Evolutionary conservation across 441 rosid genomes (phyloP).

Genomic region (Daphne laureola): DNA sequence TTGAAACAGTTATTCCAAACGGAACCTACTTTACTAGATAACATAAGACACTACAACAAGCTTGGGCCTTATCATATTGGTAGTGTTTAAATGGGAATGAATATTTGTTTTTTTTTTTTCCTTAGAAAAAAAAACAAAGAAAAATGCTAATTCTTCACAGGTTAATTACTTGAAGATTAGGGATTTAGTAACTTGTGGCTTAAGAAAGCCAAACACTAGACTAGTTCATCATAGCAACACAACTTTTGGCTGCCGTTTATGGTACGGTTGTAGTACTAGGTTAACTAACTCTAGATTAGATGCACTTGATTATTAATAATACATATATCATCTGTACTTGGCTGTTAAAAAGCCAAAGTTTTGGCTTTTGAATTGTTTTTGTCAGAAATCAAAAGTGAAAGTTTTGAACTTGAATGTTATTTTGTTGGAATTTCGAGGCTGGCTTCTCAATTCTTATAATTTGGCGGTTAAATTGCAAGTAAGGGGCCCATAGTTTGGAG

Average conservation of each 20-base stretch:
- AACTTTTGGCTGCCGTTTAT: background rate
- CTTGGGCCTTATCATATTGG: too few species aligned
- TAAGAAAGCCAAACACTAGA: too few species aligned
- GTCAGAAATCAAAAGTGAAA: constrained; percentile 4
- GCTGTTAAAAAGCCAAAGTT: constrained; percentile 9
- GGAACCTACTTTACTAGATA: too few species aligned
- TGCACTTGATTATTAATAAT: constrained; percentile 3
- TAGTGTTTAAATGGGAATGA: too few species aligned
- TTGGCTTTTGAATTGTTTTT: constrained; percentile 2
- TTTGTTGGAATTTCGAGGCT: constrained; percentile 31
- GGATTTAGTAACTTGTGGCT: too few species aligned
- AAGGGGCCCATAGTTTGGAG: constrained; percentile 6
- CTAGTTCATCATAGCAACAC: too few species aligned
- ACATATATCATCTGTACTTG: background rate
- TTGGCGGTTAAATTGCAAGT: constrained; percentile 17
- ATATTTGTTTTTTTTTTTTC: too few species aligned
- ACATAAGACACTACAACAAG: too few species aligned
- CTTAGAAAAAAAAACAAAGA: too few species aligned
- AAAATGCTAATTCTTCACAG: too few species aligned
- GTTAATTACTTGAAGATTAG: too few species aligned
- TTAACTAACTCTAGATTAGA: constrained; percentile 1
- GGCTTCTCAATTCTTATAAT: constrained; percentile 31
- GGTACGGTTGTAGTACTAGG: constrained; percentile 23
- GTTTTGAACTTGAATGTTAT: constrained; percentile 12
- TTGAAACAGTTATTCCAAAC: too few species aligned